A percentile compares a stretch with the other conserved stretches of the same genome.
Conservation (phyloP, 2,329 filamentous ascomycete species). For the Aspergillus neoniger region DNA sequence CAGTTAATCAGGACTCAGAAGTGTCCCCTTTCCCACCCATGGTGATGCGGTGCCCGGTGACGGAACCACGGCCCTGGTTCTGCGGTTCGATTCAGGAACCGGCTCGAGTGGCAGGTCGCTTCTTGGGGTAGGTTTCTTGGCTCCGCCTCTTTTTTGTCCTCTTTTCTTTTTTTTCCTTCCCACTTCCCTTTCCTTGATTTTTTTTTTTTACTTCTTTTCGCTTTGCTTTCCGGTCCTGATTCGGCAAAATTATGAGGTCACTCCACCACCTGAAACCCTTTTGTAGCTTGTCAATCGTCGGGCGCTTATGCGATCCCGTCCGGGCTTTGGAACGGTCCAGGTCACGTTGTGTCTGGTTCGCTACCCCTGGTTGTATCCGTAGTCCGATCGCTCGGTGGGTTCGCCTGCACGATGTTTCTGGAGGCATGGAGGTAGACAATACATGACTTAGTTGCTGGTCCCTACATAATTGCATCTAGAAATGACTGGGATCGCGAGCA, state of each 20-base stretch:
- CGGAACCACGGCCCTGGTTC: background rate
- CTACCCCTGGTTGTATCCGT: background rate
- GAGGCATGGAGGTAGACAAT: background rate
- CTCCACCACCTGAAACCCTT: constrained; percentile 9
- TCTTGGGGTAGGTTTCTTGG: background rate
- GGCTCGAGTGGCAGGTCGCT: constrained; percentile 1
- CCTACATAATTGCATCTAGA: background rate
- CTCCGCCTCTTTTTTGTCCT: background rate
- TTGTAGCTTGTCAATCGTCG: constrained; percentile 7
- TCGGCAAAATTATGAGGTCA: constrained; percentile 2
- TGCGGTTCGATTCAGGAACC: background rate
- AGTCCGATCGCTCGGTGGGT: constrained; percentile 6
- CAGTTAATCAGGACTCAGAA: background rate
- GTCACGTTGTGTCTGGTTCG: constrained; percentile 11
- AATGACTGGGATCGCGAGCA: background rate
- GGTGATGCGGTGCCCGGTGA: background rate
- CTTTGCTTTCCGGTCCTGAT: background rate
- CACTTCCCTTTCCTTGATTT: background rate
- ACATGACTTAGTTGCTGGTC: background rate
- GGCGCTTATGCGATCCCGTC: constrained; percentile 7
- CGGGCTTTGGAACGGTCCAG: constrained; percentile 11
- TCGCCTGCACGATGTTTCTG: constrained; percentile 1
- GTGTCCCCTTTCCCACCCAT: background rate
- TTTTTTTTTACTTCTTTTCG: background rate
- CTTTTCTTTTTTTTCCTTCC: background rate